Base-by-base conservation (phyloP, 805 yeast species). In the Kregervanrija fluxuum region DNA sequence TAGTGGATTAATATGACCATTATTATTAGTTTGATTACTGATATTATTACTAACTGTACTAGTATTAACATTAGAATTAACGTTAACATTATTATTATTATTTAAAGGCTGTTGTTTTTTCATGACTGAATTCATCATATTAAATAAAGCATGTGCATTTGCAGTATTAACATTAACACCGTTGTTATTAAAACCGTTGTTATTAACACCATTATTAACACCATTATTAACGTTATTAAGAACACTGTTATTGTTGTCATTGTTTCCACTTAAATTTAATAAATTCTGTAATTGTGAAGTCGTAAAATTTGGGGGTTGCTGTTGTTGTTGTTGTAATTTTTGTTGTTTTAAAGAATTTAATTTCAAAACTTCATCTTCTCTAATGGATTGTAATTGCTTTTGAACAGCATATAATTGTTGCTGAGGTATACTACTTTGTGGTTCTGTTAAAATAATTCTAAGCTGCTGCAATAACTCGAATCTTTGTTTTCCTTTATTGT, bases 391-490 rank as follows among this genome's bases (percentile, higher is more conserved):
- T 30, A 65, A 49, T 44, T 65, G 69, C 36, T 59, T 57, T 37
- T 54, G 55, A 9, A 60, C 65, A 33, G 53, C 53, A 45, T 61
- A 61, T 15, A 66, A 48, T 45, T 64, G 65, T 13, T 58, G 53
- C 10, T 51, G 50, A 1, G 61, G 61, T 13, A 65, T 57, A 13
- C 47, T 49, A 2, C 60, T 40, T 13, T 50, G 45, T 10, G 59
- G 54, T 37, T 52, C 56, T 14, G 62, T 59, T 37, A 77, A 58
- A 30, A 77, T 64, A 13, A 43, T 50, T 33, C 66, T 64, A 44
- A 77, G 62, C 50, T 75, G 74, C 34, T 59, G 59, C 48, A 77
- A 65, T 4, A 77, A 73, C 35, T 66, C 65, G 43, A 66, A 64
- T 38, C 77, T 61, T 37, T 70, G 77, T 28, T 55, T 56, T 2